Conservation (phyloP, 2,329 filamentous ascomycete genomes). For the Colletotrichum sublineola region DNA sequence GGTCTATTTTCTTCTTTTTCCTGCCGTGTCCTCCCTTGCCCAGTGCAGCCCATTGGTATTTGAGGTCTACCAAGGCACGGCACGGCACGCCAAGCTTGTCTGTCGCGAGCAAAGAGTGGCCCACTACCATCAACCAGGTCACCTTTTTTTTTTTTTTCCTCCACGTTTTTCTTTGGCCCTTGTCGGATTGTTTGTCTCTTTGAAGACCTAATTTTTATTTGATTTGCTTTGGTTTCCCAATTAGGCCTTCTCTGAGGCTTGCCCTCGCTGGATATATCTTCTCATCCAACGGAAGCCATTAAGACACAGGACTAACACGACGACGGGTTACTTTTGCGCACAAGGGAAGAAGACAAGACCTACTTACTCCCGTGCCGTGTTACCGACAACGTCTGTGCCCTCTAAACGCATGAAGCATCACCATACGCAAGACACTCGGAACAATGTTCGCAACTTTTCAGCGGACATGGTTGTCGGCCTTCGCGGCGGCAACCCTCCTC, state of each 20-base stretch:
- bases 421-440: not conserved
- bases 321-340: not conserved
- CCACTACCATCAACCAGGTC: not conserved
- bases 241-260: not conserved
- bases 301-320: not conserved
- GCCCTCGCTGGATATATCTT: not conserved
- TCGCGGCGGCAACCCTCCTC: slow-evolving; percentile 28
- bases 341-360: not conserved
- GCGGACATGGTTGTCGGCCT: slow-evolving; percentile 18
- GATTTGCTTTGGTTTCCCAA: not conserved
- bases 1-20: slow-evolving; percentile 17
- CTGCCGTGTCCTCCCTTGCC: slow-evolving; percentile 14
- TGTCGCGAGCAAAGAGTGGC: not conserved
- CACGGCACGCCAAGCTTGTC: slow-evolving; percentile 6
- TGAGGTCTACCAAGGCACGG: slow-evolving; percentile 28
- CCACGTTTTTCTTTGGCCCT: not conserved
- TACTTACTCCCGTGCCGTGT: slow-evolving; percentile 5
- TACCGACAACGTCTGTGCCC: slow-evolving; percentile 16
- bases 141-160: not conserved
- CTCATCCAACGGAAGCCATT: not conserved
- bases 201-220: not conserved
- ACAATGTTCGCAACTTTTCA: slow-evolving; percentile 29
- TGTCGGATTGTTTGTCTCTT: not conserved
- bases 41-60: slow-evolving; percentile 8
- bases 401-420: not conserved